Conservation (phyloP, 2,329 filamentous ascomycete species). For the Fusarium longipes region DNA sequence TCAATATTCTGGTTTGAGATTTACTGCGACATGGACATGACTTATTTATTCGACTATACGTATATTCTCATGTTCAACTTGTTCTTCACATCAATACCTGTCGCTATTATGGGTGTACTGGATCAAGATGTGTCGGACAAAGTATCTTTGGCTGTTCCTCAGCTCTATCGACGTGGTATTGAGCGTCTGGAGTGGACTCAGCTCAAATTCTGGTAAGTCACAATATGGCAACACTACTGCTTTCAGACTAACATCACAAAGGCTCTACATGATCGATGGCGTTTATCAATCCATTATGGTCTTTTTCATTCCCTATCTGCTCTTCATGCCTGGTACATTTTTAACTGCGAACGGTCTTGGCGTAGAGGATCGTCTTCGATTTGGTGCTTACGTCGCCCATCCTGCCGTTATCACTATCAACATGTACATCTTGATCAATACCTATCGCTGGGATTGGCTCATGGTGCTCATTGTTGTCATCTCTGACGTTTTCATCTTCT, state of each 20-base stretch:
- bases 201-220: conserved; percentile 88
- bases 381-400: conserved; percentile 88
- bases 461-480: conserved; percentile 84
- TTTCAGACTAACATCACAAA: conserved; percentile 50
- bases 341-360: conserved; percentile 78
- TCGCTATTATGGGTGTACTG: conserved; percentile 94
- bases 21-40: conserved; percentile 94
- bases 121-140: conserved; percentile 97
- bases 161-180: conserved; percentile 94
- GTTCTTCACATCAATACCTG: conserved; percentile 93
- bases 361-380: conserved; percentile 81
- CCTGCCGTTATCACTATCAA: conserved; percentile 91
- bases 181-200: conserved; percentile 97
- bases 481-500: conserved; percentile 88
- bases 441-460: conserved; percentile 98
- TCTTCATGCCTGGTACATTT: conserved; percentile 76
- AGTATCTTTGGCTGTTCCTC: conserved; percentile 92
- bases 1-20: conserved; percentile 98
- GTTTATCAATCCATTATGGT: conserved; percentile 93
- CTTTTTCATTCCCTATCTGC: conserved; percentile 91
- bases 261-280: conserved; percentile 94
- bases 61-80: conserved; percentile 98
- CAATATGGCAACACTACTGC: not conserved
- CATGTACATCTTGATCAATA: conserved; percentile 93
- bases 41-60: conserved; percentile 96